Evolutionary conservation across 164 flowering plant species (phyloP).

Genomic region (Vitis riparia): DNA sequence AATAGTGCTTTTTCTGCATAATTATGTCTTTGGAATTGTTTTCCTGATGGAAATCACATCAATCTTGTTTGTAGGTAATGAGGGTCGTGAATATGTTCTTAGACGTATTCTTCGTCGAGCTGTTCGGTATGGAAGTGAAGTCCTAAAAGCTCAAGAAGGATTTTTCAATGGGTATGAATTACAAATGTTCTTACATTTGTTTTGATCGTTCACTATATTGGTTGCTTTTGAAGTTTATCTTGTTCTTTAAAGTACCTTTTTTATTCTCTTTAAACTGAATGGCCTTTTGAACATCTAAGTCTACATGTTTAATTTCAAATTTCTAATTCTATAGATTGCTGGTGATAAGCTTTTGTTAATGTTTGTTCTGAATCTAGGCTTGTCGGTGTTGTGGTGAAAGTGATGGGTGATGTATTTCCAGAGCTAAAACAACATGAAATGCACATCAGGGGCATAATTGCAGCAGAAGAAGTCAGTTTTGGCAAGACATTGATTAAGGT

Average conservation of each 20-base stretch:
- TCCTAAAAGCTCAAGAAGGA: constrained; percentile 85
- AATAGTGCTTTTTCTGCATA: not conserved
- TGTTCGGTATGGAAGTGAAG: constrained; percentile 96
- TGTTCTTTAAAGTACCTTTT: not conserved
- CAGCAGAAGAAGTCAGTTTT: constrained; percentile 86
- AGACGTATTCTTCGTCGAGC: constrained; percentile 98
- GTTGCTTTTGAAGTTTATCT: not conserved
- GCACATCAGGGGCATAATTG: constrained; percentile 63
- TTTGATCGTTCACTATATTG: too few species aligned
- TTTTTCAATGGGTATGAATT: constrained; percentile 80
- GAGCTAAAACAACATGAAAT: constrained; percentile 76
- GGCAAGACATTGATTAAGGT: constrained; percentile 90
- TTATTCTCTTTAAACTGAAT: too few species aligned
- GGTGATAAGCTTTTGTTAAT: not conserved
- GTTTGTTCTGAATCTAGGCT: constrained; percentile 47
- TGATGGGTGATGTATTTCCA: constrained; percentile 90
- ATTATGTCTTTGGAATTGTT: not conserved
- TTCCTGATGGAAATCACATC: constrained; percentile 1
- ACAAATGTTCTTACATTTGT: not conserved
- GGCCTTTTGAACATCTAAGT: too few species aligned
- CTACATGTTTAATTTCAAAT: not conserved
- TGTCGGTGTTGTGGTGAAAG: constrained; percentile 65
- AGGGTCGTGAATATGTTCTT: constrained; percentile 96
- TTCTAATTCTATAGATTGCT: not conserved
- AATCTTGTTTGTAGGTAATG: constrained; percentile 59